These are phyloP conservation scores for Rubia yunnanensis DNA, from an alignment of 257 asterid genomes.

Conservation along the genomic window DNA sequence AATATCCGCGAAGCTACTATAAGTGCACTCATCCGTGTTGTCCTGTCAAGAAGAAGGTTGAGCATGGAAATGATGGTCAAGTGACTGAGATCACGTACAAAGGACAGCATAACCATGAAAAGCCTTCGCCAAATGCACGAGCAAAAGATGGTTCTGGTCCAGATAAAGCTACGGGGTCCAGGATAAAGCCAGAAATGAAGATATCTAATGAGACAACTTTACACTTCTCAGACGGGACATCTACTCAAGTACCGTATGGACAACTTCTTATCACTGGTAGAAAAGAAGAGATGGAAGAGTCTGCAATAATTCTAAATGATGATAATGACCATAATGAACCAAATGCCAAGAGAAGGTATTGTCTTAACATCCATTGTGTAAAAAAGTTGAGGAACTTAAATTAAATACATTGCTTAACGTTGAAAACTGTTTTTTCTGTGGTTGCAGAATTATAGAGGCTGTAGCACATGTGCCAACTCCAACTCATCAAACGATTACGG, in stretches of 20 bases:
- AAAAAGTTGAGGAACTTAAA: neutral
- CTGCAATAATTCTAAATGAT: constrained; percentile 34
- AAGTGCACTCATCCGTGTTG: constrained; percentile 63
- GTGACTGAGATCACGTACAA: constrained; percentile 73
- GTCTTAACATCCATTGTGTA: neutral
- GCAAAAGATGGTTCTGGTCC: constrained; percentile 32
- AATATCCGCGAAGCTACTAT: constrained; percentile 89
- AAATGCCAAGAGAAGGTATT: constrained; percentile 64
- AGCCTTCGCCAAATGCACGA: constrained; percentile 45
- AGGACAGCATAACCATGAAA: constrained; percentile 77
- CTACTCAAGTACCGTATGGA: constrained; percentile 21
- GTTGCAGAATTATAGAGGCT: constrained; percentile 39
- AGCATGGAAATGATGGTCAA: constrained; percentile 58
- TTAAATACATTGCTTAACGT: neutral
- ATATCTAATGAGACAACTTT: constrained; percentile 19
- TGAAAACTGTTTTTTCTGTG: neutral
- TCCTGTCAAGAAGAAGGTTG: constrained; percentile 86
- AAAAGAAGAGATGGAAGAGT: constrained; percentile 31
- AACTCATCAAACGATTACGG: constrained; percentile 58
- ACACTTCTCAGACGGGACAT: constrained; percentile 15
- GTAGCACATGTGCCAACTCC: constrained; percentile 34
- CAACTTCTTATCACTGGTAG: constrained; percentile 19
- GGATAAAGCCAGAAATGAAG: constrained; percentile 21
- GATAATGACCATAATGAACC: constrained; percentile 50
- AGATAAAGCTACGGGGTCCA: constrained; percentile 21